Percentiles rank a stretch among this genome's conserved stretches.
These are phyloP conservation scores for Coemansia sp. DNA, from an alignment of 192 early-diverging fungal species.

Conservation along the genomic window DNA sequence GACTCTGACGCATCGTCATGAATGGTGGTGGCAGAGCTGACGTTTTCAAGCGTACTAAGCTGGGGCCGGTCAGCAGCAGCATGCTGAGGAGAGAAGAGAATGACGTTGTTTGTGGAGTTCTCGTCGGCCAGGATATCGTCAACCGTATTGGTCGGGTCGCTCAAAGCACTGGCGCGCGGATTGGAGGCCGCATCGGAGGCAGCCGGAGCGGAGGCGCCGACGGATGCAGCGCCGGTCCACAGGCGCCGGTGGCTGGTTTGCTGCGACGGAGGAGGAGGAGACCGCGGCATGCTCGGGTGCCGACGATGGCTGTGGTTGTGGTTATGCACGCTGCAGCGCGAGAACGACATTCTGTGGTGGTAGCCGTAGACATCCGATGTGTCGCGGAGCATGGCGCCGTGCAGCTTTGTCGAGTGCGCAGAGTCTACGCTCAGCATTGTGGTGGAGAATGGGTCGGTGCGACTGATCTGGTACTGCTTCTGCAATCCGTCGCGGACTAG, in stretches of 20 bases:
- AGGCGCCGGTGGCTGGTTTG: neutral
- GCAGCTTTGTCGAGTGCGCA: slow-evolving; percentile 21
- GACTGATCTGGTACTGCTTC: slow-evolving; percentile 52
- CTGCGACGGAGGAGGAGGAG: neutral
- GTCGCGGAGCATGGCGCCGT: slow-evolving; percentile 23
- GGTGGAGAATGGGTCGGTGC: slow-evolving; percentile 42
- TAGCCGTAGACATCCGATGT: slow-evolving; percentile 28
- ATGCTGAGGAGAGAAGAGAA: slow-evolving; percentile 40
- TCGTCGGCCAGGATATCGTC: slow-evolving; percentile 20
- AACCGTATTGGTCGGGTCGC: slow-evolving; percentile 10
- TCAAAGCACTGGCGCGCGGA: slow-evolving; percentile 11
- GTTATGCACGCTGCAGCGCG: slow-evolving; percentile 13
- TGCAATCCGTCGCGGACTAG: slow-evolving; percentile 46
- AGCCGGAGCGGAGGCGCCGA: neutral
- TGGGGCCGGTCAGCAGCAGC: neutral
- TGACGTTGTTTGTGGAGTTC: slow-evolving; percentile 6
- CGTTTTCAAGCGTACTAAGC: slow-evolving; percentile 28
- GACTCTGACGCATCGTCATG: slow-evolving; percentile 19
- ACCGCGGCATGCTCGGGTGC: too few species aligned
- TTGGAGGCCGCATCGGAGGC: neutral
- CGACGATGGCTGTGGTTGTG: neutral
- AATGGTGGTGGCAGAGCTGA: slow-evolving; percentile 45
- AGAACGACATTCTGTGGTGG: slow-evolving; percentile 43
- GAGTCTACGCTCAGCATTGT: slow-evolving; percentile 37
- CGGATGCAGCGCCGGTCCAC: neutral